Percentiles rank a stretch among this genome's conserved stretches.
phyloP scores from a whole-genome alignment of 2,329 filamentous ascomycete genomes.

The Penicillium sp. region DNA sequence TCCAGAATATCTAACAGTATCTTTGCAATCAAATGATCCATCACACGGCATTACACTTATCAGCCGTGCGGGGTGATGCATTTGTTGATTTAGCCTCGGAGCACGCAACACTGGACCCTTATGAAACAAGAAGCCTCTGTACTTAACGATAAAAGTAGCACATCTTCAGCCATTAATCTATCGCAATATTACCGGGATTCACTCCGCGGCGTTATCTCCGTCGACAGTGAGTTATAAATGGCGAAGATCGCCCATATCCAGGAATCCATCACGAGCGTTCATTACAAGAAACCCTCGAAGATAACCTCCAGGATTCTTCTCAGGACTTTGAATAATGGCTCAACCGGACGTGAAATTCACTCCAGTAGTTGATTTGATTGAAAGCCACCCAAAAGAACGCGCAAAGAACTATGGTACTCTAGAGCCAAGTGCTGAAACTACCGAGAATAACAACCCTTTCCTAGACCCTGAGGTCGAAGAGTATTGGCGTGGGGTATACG shows the following conservation, averaged over 20 bases:
- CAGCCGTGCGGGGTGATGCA: not conserved
- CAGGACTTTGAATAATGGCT: not conserved
- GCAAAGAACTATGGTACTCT: not conserved
- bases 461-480: constrained; percentile 56
- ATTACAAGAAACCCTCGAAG: not conserved
- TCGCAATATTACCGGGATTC: not conserved
- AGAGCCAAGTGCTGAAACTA: not conserved
- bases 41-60: not conserved
- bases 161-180: constrained; percentile 1
- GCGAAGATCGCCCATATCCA: too few relatives aligned
- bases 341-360: not conserved
- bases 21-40: not conserved
- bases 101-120: constrained; percentile 2
- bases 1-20: not conserved
- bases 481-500: constrained; percentile 59
- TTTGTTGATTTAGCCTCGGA: not conserved
- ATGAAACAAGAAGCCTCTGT: not conserved
- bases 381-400: not conserved
- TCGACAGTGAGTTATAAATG: not conserved
- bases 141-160: not conserved
- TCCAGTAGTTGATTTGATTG: not conserved
- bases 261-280: not conserved
- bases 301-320: not conserved
- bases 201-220: not conserved
- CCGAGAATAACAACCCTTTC: constrained; percentile 42